phyloP scores from a whole-genome alignment of 257 asterid species.

The Solanum pimpinellifolium region DNA sequence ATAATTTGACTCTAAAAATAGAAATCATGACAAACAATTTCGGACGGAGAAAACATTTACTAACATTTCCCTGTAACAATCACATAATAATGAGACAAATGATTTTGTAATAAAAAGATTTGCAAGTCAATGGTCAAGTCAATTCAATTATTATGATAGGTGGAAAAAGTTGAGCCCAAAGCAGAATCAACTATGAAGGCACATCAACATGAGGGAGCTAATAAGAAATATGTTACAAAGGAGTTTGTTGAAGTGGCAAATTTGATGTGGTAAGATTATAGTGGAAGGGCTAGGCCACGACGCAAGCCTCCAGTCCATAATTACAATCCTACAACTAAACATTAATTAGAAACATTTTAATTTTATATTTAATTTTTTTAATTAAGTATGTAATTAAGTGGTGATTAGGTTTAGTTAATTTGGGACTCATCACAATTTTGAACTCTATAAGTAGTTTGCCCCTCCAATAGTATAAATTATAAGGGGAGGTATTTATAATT shows the following conservation, averaged over 20 bases:
- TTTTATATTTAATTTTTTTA: background rate
- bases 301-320: conserved; percentile 53
- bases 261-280: conserved; percentile 43
- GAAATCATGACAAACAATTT: too few relatives aligned
- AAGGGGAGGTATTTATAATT: background rate
- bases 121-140: background rate
- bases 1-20: too few relatives aligned
- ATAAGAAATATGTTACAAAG: background rate
- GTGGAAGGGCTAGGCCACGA: conserved; percentile 2
- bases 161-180: background rate
- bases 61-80: too few relatives aligned
- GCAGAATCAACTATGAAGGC: background rate
- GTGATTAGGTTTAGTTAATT: background rate
- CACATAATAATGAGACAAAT: background rate
- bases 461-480: background rate
- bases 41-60: too few relatives aligned
- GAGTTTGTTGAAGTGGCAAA: conserved; percentile 22
- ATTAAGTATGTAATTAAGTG: background rate
- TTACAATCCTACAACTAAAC: conserved; percentile 21
- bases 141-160: background rate
- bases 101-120: too few relatives aligned
- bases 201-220: background rate
- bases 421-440: conserved; percentile 55
- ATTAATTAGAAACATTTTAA: background rate
- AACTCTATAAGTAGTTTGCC: conserved; percentile 23